Conservation (phyloP, 73 alveolate species). For the Paramecium caudatum region DNA sequence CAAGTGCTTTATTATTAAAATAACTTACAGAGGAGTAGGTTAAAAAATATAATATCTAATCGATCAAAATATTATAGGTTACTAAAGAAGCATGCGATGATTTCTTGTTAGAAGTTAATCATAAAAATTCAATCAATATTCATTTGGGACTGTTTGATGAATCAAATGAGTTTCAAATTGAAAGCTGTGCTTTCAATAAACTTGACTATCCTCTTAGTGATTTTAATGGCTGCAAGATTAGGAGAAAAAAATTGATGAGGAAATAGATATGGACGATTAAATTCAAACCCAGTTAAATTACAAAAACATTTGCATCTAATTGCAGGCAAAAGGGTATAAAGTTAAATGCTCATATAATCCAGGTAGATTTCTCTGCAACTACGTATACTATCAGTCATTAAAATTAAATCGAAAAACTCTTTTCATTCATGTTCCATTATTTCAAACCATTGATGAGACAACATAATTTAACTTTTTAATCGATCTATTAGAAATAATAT, state of each 20-base stretch:
- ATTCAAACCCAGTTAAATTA: not conserved
- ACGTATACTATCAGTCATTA: conserved; percentile 5
- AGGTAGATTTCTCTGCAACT: conserved; percentile 36
- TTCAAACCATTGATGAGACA: not conserved
- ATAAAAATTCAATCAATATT: conserved; percentile 8
- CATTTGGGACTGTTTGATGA: conserved; percentile 8
- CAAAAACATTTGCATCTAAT: not conserved
- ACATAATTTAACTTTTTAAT: not conserved
- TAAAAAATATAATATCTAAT: not conserved
- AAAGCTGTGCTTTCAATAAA: conserved; percentile 21
- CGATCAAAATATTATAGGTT: not conserved
- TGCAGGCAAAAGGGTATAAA: not conserved
- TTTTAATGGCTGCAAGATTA: conserved; percentile 36
- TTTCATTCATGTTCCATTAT: conserved; percentile 36
- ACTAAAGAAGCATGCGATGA: conserved; percentile 48
- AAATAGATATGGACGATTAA: conserved; percentile 26
- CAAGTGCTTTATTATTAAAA: conserved; percentile 18
- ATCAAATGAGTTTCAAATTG: not conserved
- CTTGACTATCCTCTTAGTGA: not conserved
- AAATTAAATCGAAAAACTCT: not conserved
- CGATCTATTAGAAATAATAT: no score
- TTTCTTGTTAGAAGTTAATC: not conserved
- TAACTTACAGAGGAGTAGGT: not conserved
- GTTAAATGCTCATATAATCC: conserved; percentile 15
- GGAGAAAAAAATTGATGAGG: conserved; percentile 25